Evolutionary conservation across 2,329 filamentous ascomycete species (phyloP).

Genomic region (Myotisia sp.): DNA sequence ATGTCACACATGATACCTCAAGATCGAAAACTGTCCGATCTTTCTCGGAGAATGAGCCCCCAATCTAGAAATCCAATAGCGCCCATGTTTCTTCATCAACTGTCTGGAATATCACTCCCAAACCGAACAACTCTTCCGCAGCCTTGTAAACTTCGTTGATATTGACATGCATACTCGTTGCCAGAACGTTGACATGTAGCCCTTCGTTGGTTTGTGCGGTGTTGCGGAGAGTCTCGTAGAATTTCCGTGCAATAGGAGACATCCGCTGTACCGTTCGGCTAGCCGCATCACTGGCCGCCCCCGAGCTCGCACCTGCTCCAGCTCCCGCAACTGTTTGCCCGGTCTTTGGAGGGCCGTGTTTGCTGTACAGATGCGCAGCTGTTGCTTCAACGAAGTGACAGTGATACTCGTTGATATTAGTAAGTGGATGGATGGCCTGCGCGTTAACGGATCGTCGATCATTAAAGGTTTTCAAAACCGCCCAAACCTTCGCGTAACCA

Average conservation of each 20-base stretch:
- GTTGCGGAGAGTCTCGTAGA: slow-evolving; percentile 56
- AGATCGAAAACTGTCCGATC: no score
- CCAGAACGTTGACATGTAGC: slow-evolving; percentile 65
- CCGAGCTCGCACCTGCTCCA: slow-evolving; percentile 25
- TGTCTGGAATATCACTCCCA: slow-evolving; percentile 75
- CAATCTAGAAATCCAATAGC: slow-evolving; percentile 46
- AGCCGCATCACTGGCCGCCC: slow-evolving; percentile 18
- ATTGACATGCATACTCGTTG: slow-evolving; percentile 49
- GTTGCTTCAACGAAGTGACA: slow-evolving; percentile 86
- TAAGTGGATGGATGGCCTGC: slow-evolving; percentile 63
- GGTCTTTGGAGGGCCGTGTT: slow-evolving; percentile 44
- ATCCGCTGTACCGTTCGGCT: slow-evolving; percentile 32
- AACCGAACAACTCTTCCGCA: slow-evolving; percentile 63
- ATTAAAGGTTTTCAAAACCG: slow-evolving; percentile 68
- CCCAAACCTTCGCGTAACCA: slow-evolving; percentile 73
- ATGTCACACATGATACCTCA: no score
- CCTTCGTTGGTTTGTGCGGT: slow-evolving; percentile 65
- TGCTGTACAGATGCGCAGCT: slow-evolving; percentile 73
- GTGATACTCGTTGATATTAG: slow-evolving; percentile 81
- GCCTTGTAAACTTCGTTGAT: slow-evolving; percentile 57
- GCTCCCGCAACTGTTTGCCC: slow-evolving; percentile 35
- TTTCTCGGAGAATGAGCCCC: not conserved
- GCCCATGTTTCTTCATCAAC: slow-evolving; percentile 89
- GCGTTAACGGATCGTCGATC: slow-evolving; percentile 70
- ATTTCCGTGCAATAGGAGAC: slow-evolving; percentile 47